Evolutionary conservation across 805 yeast genomes (phyloP), one percentile per base, ranked within the genome.

Genomic region (Peterozyma xylosa): DNA sequence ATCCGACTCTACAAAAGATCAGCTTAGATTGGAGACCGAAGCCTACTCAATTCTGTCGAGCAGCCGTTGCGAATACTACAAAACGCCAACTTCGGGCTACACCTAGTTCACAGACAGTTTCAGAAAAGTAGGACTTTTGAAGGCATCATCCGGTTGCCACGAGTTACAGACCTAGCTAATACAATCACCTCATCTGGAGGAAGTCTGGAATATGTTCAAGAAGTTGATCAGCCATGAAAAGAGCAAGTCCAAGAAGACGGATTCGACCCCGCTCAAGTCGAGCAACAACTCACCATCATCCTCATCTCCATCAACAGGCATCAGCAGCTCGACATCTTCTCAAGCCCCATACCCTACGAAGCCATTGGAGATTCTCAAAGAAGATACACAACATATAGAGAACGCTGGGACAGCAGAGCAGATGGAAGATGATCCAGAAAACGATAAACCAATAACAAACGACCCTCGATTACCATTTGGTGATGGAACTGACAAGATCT

Each of bases 401-500:
- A 37, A 44, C 33, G 46, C 46, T 14, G 33, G 13, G 29, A 14
- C 17, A 17, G 11, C 32, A 7, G 10, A 11, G 39, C 18, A 11
- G 39, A 29, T 16, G 17, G 54, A 48, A 11, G 56, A 52, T 17
- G 61, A 57, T 33, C 53, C 52, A 9, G 51, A 42, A 17, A 58
- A 56, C 29, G 51, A 44, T 41, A 46, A 48, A 21, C 49, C 56
- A 4, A 41, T 54, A 5, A 53, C 56, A 36, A 42, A 45, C 1
- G 50, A 55, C 16, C 45, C 51, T 7, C 37, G 53, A 11, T 45
- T 67, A 48, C 82, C 82, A 9, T 79, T 61, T 55, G 90, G 88
- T 5, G 81, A 80, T 57, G 90, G 89, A 1, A 66, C 80, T 6
- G 68, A 74, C 48, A 85, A 83, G 58, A 73, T 85, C 17, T 85